Evolutionary conservation across 2,329 filamentous ascomycete genomes (phyloP).

Genomic region (Aspergillus hortae): DNA sequence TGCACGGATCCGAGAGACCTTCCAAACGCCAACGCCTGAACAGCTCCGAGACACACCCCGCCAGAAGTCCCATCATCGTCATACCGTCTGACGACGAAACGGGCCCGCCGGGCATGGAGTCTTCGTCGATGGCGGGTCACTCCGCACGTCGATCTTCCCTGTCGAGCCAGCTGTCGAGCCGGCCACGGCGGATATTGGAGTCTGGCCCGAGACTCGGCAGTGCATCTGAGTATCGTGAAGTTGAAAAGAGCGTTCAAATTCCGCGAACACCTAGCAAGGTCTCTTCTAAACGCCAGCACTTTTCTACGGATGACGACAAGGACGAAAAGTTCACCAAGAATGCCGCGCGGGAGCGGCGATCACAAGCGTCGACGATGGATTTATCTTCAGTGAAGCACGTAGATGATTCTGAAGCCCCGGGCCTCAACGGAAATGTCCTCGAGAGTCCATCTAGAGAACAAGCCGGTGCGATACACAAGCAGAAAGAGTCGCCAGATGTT

Average conservation of each 20-base stretch:
- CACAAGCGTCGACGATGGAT: slow-evolving; percentile 2
- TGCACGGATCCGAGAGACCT: slow-evolving; percentile 19
- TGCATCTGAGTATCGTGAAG: slow-evolving; percentile 16
- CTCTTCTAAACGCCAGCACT: slow-evolving; percentile 2
- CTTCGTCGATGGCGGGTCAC: slow-evolving; percentile 6
- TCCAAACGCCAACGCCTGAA: slow-evolving; percentile 29
- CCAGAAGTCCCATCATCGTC: slow-evolving; percentile 8
- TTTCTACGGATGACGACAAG: slow-evolving; percentile 8
- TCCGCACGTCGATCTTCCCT: slow-evolving; percentile 17
- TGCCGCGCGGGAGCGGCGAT: slow-evolving; percentile 23
- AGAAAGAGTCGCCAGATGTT: neutral
- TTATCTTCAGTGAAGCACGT: neutral
- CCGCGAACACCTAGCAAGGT: slow-evolving; percentile 5
- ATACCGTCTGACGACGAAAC: slow-evolving; percentile 16
- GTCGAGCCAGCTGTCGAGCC: slow-evolving; percentile 16
- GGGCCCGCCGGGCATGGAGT: slow-evolving; percentile 1
- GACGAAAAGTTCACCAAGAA: slow-evolving; percentile 23
- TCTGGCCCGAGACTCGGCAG: neutral
- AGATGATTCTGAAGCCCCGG: slow-evolving; percentile 16
- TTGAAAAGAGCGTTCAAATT: slow-evolving; percentile 16
- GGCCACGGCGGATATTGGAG: slow-evolving; percentile 2
- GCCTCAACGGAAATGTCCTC: neutral
- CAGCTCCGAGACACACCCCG: slow-evolving; percentile 1
- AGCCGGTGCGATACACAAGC: neutral
- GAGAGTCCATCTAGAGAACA: neutral